Base-by-base conservation (phyloP, 768 basidiomycete species). In the Dioszegia aurantiaca region DNA sequence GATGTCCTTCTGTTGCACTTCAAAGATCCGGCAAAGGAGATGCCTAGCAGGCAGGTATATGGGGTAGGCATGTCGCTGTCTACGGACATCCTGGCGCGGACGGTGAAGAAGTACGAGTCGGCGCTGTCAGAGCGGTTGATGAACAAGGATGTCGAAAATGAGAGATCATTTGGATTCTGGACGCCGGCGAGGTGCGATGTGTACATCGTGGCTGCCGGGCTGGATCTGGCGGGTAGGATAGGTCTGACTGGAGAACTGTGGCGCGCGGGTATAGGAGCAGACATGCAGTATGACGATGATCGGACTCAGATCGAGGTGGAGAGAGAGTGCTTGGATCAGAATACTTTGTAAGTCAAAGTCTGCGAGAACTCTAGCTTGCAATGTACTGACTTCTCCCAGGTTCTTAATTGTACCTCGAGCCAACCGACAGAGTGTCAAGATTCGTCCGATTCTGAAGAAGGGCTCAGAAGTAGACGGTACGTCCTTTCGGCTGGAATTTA, bases 271-370 rank as follows among this genome's bases (percentile, higher is more conserved):
- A 68, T 76, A 33, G 36, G 65, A 28, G 73, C 75, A 23, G 75
- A 76, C 59, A 55, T 76, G 56, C 71, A 73, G 55, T 76, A 76
- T 48, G 73, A 76, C 41, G 75, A 76, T 63, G 67, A 68, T 12
- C 31, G 75, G 40, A 56, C 47, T 23, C 30, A 73, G 37, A 71
- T 74, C 16, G 69, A 74, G 36, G 72, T 76, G 12, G 49, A 59
- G 31, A 26, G 43, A 19, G 75, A 76, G 53, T 76, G 73, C 44
- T 30, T 60, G 48, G 71, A 71, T 23, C 75, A 74, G 56, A 76
- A 73, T 55, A 70, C 69, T 6, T 47, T 73, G 73, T 76, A 26
- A 64, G 72, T 23, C n/a, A n/a, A n/a, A n/a, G n/a, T n/a, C n/a
- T n/a, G n/a, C n/a, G n/a, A n/a, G n/a, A n/a, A n/a, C n/a, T n/a